Conservation (phyloP, 805 yeast species). For the Starmerella davenportii region DNA sequence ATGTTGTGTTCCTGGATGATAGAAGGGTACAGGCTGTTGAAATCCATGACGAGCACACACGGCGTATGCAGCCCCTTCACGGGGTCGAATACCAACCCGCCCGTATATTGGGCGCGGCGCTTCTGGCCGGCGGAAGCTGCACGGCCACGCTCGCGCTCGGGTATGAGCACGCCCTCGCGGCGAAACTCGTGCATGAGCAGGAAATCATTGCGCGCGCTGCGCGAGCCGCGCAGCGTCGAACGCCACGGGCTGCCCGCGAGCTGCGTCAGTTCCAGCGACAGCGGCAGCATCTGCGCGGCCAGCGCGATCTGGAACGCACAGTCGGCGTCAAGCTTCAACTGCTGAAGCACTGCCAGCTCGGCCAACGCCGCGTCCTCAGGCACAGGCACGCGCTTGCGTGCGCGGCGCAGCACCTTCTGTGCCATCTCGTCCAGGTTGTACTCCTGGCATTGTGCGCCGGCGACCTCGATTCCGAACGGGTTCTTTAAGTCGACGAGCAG, state of each 20-base stretch:
- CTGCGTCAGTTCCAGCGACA: constrained; percentile 79
- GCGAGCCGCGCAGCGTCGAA: constrained; percentile 79
- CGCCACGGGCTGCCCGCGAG: constrained; percentile 97
- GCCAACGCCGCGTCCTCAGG: constrained; percentile 40
- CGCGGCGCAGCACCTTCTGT: constrained; percentile 39
- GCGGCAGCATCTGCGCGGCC: constrained; percentile 64
- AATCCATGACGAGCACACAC: constrained; percentile 86
- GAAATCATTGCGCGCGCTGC: constrained; percentile 90
- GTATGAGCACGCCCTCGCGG: constrained; percentile 62
- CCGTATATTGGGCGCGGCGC: constrained; percentile 50
- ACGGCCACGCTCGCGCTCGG: constrained; percentile 36
- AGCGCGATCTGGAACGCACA: constrained; percentile 66
- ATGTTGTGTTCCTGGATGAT: constrained; percentile 93
- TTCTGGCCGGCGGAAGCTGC: constrained; percentile 22
- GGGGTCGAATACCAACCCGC: constrained; percentile 94
- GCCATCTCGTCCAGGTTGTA: constrained; percentile 92
- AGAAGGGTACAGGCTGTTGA: constrained; percentile 91
- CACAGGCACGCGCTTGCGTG: not conserved
- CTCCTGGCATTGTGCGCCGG: constrained; percentile 66
- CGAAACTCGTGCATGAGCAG: constrained; percentile 83
- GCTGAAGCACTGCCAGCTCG: constrained; percentile 51
- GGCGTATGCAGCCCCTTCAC: constrained; percentile 85
- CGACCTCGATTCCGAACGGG: constrained; percentile 84
- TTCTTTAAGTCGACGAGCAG: constrained; percentile 82
- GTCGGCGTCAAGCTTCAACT: constrained; percentile 45